Percentiles rank a stretch among this genome's conserved stretches.
Conservation (phyloP, 108 stramenopile genomes). For the Skeletonema grethae region DNA sequence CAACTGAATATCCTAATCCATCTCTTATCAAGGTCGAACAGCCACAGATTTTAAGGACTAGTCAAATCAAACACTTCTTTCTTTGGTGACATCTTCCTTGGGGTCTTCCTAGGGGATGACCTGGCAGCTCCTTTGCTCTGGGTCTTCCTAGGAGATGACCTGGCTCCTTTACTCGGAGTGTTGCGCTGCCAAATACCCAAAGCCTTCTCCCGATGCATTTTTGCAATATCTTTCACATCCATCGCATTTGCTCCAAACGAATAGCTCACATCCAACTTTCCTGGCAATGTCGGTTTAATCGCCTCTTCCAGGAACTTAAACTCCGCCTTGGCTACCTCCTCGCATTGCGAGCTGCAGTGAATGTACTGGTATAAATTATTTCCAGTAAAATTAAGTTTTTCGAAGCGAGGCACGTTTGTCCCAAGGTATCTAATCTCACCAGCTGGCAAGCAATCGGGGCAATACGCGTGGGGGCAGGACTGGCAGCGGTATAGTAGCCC, state of each 20-base stretch:
- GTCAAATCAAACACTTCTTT: slow-evolving; percentile 1
- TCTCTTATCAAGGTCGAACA: too few species aligned
- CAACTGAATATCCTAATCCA: too few species aligned
- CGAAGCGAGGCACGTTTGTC: slow-evolving; percentile 48
- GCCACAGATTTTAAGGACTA: not conserved
- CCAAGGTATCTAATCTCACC: slow-evolving; percentile 33
- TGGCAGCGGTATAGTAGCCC: slow-evolving; percentile 89
- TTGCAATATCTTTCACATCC: slow-evolving; percentile 25
- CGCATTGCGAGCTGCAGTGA: slow-evolving; percentile 60
- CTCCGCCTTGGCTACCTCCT: slow-evolving; percentile 45
- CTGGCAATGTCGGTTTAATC: slow-evolving; percentile 45
- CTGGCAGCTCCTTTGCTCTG: not conserved
- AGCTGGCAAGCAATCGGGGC: slow-evolving; percentile 83
- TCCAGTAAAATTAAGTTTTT: slow-evolving; percentile 49
- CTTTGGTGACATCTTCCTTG: not conserved
- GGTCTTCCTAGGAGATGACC: slow-evolving; percentile 1
- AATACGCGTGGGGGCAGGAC: slow-evolving; percentile 70
- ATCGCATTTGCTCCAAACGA: slow-evolving; percentile 49
- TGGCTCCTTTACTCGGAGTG: not conserved
- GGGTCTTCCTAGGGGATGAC: slow-evolving; percentile 5
- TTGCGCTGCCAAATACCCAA: slow-evolving; percentile 2
- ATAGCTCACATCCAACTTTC: slow-evolving; percentile 46
- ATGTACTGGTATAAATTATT: slow-evolving; percentile 60
- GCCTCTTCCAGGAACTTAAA: slow-evolving; percentile 32
- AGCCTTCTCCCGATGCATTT: slow-evolving; percentile 28